A percentile compares a stretch with the other conserved stretches of the same genome.
These are phyloP conservation scores for Lactarius indigo DNA, from an alignment of 768 basidiomycete species.

Conservation along the genomic window DNA sequence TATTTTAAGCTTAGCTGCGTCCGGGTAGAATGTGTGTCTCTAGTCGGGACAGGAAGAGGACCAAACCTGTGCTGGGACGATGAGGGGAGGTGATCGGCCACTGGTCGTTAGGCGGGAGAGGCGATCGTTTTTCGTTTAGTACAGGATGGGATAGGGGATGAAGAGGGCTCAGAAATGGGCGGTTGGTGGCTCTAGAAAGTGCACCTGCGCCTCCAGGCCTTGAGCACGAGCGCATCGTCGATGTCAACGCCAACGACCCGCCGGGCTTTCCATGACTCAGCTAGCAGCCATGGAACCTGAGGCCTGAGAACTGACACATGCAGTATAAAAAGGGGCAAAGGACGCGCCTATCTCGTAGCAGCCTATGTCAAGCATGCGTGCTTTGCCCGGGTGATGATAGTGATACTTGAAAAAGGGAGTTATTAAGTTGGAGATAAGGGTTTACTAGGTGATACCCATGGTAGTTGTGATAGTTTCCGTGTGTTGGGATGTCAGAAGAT, in stretches of 20 bases:
- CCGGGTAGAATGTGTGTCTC: slow-evolving; percentile 28
- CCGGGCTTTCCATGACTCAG: slow-evolving; percentile 58
- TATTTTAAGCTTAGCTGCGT: slow-evolving; percentile 34
- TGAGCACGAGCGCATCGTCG: slow-evolving; percentile 70
- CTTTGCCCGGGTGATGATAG: slow-evolving; percentile 17
- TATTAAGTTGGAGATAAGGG: neutral
- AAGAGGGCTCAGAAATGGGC: slow-evolving; percentile 33
- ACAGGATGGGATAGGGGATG: neutral
- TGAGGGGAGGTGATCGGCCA: slow-evolving; percentile 64
- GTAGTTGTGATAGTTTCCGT: slow-evolving; percentile 27
- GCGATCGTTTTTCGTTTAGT: slow-evolving; percentile 25
- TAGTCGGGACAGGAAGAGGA: slow-evolving; percentile 65
- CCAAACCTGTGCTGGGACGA: slow-evolving; percentile 77
- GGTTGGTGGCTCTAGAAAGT: slow-evolving; percentile 68
- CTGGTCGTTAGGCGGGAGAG: neutral
- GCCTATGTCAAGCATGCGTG: slow-evolving; percentile 22
- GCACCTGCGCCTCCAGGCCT: slow-evolving; percentile 70
- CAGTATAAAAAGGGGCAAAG: slow-evolving; percentile 24
- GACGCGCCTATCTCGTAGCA: slow-evolving; percentile 20
- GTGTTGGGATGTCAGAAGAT: slow-evolving; percentile 16
- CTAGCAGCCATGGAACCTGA: slow-evolving; percentile 34
- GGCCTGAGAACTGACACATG: neutral
- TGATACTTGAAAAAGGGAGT: slow-evolving; percentile 3
- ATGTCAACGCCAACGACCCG: slow-evolving; percentile 83
- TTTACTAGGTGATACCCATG: slow-evolving; percentile 9